Base-by-base conservation (phyloP, 1,284 basidiomycete genomes). In the Amylostereum areolatum region DNA sequence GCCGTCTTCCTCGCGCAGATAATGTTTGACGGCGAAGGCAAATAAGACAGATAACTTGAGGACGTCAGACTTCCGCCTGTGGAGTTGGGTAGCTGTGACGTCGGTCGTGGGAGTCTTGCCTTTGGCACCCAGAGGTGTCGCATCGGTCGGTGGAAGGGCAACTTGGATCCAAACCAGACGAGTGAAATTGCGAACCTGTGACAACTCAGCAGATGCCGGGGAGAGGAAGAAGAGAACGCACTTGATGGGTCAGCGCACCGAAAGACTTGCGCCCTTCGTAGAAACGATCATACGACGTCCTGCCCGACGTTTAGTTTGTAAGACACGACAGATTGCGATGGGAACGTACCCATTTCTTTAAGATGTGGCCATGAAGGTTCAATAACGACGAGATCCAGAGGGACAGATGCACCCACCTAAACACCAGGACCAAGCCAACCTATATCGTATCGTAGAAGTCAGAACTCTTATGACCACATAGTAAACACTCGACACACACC, bases 191-290 rank as follows among this genome's bases (percentile, higher is more conserved):
- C 84, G 75, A 28, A 80, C 77, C 70, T 81, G 65, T 4, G 59
- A 6, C 37, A 18, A 25, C 30, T 37, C 10, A 31, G 37, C 24
- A 27, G 29, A 30, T 18, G 32, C 31, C 11, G 24, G 7, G 35
- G 5, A 18, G 24, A 42, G 30, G 36, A 30, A 10, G 29, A 37
- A 42, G 45, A 12, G 30, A 67, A 54, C 78, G 62, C 53, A 81
- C 77, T 55, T 81, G 80, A 28, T 84, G 74, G 10, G 74, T 78
- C 55, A 90, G 62, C 5, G 75, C 61, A 0, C 79, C 78, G 65
- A 93, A 95, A 48, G 85, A 80, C 65, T 90, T 94, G 53, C 92
- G 77, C 39, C 92, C 93, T 69, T 94, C 87, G 74, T 83, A 88
- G 61, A 81, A 89, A 39, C 86, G 81, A 59, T 90, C 88, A 57